These are phyloP conservation scores for Linnemannia schmuckeri DNA, from an alignment of 192 early-diverging fungal genomes.

Conservation along the genomic window DNA sequence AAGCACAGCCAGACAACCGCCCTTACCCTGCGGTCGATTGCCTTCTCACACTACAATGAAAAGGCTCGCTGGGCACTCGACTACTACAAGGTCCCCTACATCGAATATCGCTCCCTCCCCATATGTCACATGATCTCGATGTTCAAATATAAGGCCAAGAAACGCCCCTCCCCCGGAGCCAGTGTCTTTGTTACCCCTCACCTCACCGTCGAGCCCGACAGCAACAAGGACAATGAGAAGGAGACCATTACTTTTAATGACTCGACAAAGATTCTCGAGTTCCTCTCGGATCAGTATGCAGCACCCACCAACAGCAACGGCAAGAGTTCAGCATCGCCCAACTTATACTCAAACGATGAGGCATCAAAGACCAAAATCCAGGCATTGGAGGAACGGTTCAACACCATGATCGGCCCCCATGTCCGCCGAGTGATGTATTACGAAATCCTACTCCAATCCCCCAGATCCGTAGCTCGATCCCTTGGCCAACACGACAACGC, in stretches of 20 bases:
- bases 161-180: background rate
- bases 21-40: slow-evolving; percentile 27
- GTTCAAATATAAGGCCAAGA: slow-evolving; percentile 33
- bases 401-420: slow-evolving; percentile 32
- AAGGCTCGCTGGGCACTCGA: slow-evolving; percentile 58
- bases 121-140: slow-evolving; percentile 40
- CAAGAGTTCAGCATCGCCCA: background rate
- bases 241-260: slow-evolving; percentile 28
- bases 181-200: slow-evolving; percentile 30
- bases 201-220: background rate
- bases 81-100: slow-evolving; percentile 46
- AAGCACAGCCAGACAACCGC: background rate
- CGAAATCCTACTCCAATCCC: slow-evolving; percentile 21
- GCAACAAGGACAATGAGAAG: background rate
- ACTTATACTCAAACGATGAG: slow-evolving; percentile 38
- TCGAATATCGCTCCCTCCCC: slow-evolving; percentile 48
- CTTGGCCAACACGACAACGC: slow-evolving; percentile 46
- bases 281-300: slow-evolving; percentile 39
- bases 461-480: slow-evolving; percentile 19
- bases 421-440: slow-evolving; percentile 34
- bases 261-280: slow-evolving; percentile 32
- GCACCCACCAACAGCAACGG: slow-evolving; percentile 16
- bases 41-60: slow-evolving; percentile 57
- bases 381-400: slow-evolving; percentile 46
- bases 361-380: slow-evolving; percentile 42